These are phyloP conservation scores for Phoma sp. DNA, from an alignment of 2,329 filamentous ascomycete genomes.

Conservation along the genomic window DNA sequence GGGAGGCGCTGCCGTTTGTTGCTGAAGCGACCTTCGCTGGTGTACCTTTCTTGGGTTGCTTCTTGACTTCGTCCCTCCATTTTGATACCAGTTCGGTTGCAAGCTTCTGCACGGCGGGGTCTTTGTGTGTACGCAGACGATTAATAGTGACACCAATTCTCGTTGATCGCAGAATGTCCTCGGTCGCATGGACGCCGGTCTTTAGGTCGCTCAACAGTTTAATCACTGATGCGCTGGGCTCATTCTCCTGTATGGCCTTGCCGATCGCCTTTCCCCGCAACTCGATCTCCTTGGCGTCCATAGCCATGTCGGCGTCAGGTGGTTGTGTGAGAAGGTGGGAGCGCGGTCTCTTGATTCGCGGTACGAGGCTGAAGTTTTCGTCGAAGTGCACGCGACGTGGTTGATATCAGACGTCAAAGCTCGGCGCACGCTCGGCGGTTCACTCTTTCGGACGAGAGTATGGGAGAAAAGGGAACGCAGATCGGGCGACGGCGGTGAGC, in stretches of 20 bases:
- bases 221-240: slow-evolving; percentile 74
- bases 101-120: slow-evolving; percentile 72
- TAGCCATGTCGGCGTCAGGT: slow-evolving; percentile 46
- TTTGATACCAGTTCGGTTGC: slow-evolving; percentile 85
- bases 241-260: slow-evolving; percentile 78
- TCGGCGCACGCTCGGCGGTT: slow-evolving; percentile 15
- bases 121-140: slow-evolving; percentile 81
- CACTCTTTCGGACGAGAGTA: no score
- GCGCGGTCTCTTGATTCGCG: background rate
- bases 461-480: background rate
- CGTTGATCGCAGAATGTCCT: slow-evolving; percentile 90
- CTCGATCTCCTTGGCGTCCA: slow-evolving; percentile 85
- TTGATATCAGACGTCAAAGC: slow-evolving; percentile 5
- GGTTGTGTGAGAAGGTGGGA: background rate
- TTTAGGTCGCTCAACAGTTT: slow-evolving; percentile 79
- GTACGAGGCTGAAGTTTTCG: background rate
- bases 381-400: background rate
- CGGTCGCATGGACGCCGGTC: slow-evolving; percentile 80
- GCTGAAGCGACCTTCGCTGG: slow-evolving; percentile 28
- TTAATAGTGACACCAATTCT: slow-evolving; percentile 89
- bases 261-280: slow-evolving; percentile 77
- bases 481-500: slow-evolving; percentile 4
- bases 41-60: slow-evolving; percentile 45
- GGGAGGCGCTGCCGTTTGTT: slow-evolving; percentile 38
- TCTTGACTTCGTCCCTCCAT: slow-evolving; percentile 81